Base-by-base conservation (phyloP, 352 stramenopile species). In the Lagenidium sp. region DNA sequence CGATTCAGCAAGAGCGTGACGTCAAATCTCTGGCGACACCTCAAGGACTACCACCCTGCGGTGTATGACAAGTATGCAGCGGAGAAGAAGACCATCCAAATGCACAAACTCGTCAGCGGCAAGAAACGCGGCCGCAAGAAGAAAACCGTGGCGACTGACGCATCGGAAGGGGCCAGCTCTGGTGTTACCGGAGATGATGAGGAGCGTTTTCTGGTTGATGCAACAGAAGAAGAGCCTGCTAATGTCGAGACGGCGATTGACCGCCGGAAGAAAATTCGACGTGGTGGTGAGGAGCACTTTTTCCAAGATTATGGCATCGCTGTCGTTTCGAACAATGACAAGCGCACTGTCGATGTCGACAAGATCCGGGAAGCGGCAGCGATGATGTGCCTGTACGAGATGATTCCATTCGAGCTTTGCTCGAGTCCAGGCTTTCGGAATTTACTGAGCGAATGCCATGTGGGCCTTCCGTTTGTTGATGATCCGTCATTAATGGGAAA, bases 1-100 rank as follows among this genome's bases (percentile, higher is more conserved):
- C 61, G 73, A 36, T 89, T 89, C 41, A 86, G 76, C 55, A 89
- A 89, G 58, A 89, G 76, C 49, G 76, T 89, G 35, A 89, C 76
- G 37, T 89, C 76, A 16, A 89, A 89, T 56, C 47, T 89, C 38
- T 89, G 76, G 76, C 70, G 76, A 36, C 76, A 89, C 40, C 50
- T 89, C 23, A 85, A 84, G 47, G 76, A 89, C 39, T 86, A 89
- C 57, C 76, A 89, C 39, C 73, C 68, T n/a, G 53, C 69, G 3
- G 63, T 86, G 25, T 89, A 89, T 57, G 68, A 59, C 36, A 82
- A 82, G 41, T 70, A 85, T 49, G 62, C 64, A 12, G 51, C 63
- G 6, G 76, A 89, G 55, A 89, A 89, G 64, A 86, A 86, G 42
- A 78, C 57, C 34, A 59, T 86, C 31, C 73, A 79, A 37, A 84